Percentiles rank a stretch among this genome's conserved stretches.
These are phyloP conservation scores for Lophiotrema nucula DNA, from an alignment of 495 filamentous ascomycete species.

Conservation along the genomic window DNA sequence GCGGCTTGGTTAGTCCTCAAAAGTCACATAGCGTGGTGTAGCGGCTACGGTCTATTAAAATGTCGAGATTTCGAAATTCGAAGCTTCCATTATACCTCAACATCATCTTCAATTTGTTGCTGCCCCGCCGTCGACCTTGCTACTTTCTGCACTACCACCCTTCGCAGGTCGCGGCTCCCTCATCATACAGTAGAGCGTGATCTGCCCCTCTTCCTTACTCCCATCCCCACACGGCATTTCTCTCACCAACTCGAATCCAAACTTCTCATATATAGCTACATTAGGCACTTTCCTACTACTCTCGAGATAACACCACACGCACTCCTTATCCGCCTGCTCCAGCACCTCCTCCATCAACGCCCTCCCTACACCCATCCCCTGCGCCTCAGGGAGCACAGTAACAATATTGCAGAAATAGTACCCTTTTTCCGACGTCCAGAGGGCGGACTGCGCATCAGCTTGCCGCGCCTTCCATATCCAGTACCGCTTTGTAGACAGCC, in stretches of 20 bases:
- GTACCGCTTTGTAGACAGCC: constrained; percentile 62
- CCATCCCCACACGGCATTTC: constrained; percentile 64
- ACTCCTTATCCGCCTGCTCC: constrained; percentile 57
- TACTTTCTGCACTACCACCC: too few relatives aligned
- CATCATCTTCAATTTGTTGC: too few relatives aligned
- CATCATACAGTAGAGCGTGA: constrained; percentile 52
- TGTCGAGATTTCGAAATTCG: background rate
- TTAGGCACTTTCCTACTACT: constrained; percentile 63
- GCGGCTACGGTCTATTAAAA: background rate
- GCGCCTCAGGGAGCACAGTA: constrained; percentile 58
- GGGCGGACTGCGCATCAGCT: constrained; percentile 52
- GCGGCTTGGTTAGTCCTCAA: background rate
- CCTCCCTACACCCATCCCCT: constrained; percentile 60
- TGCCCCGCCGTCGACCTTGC: too few relatives aligned
- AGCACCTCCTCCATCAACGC: constrained; percentile 59
- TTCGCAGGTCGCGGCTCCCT: constrained; percentile 43
- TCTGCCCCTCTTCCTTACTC: constrained; percentile 52
- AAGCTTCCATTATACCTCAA: too few relatives aligned
- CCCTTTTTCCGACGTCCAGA: constrained; percentile 59
- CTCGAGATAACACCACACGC: constrained; percentile 63
- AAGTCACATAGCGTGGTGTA: background rate
- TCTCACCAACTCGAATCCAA: constrained; percentile 61
- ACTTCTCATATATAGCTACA: constrained; percentile 62
- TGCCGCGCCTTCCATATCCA: constrained; percentile 65
- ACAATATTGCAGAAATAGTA: constrained; percentile 74